phyloP scores from a whole-genome alignment of 495 filamentous ascomycete species.

The Xylaria sp. region DNA sequence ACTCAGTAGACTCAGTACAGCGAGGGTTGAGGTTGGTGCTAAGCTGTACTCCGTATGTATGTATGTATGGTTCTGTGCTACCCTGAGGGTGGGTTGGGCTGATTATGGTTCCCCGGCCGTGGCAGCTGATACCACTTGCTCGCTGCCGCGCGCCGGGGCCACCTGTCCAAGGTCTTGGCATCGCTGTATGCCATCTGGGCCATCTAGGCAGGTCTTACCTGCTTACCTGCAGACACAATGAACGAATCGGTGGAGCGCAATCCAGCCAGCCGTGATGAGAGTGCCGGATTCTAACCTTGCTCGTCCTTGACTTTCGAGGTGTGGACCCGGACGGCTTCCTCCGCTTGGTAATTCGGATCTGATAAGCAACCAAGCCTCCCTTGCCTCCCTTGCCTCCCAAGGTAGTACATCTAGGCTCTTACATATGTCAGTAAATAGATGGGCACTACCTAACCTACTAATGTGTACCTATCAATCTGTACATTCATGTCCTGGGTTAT shows the following conservation, averaged over 20 bases:
- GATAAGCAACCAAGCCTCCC: constrained; percentile 2
- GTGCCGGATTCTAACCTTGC: background rate
- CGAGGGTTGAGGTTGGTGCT: background rate
- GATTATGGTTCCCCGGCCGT: background rate
- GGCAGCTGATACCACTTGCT: constrained; percentile 11
- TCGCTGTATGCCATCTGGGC: background rate
- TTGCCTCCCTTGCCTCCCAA: too few relatives aligned
- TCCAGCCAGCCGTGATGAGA: too few relatives aligned
- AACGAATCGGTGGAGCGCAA: background rate
- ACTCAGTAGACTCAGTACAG: too few relatives aligned
- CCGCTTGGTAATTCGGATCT: constrained; percentile 4
- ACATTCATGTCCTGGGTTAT: too few relatives aligned
- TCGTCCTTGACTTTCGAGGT: background rate
- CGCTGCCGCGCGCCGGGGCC: background rate
- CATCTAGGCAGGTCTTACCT: background rate
- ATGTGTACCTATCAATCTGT: too few relatives aligned
- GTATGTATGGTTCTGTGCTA: background rate
- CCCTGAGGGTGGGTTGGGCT: background rate
- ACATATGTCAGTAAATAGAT: too few relatives aligned
- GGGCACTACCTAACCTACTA: too few relatives aligned
- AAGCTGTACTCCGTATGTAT: too few relatives aligned
- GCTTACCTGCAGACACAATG: background rate
- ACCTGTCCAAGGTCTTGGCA: background rate
- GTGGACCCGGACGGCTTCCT: constrained; percentile 7
- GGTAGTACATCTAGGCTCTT: too few relatives aligned